phyloP scores from a whole-genome alignment of 345 rosid genomes.

The Citrus mangshanensis region DNA sequence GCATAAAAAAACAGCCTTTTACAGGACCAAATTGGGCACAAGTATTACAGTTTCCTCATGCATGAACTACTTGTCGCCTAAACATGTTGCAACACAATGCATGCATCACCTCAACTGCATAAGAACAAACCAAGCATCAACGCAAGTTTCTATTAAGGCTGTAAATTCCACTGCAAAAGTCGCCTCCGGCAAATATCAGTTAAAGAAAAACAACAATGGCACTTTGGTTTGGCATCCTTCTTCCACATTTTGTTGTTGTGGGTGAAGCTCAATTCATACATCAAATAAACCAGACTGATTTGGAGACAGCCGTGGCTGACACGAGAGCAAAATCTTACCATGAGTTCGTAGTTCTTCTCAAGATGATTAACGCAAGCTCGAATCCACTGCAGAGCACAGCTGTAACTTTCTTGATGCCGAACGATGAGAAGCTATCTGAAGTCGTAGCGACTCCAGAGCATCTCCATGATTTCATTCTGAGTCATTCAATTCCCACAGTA shows the following conservation, averaged over 20 bases:
- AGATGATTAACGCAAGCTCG: constrained; percentile 17
- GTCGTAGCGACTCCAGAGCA: constrained; percentile 3
- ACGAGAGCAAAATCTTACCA: constrained; percentile 39
- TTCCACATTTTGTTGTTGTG: constrained; percentile 9
- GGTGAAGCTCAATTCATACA: constrained; percentile 17
- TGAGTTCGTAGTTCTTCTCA: constrained; percentile 44
- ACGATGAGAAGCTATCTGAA: constrained; percentile 24
- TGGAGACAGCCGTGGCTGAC: constrained; percentile 30
- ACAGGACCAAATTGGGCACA: neutral
- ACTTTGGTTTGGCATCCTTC: constrained; percentile 26
- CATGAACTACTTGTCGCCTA: constrained; percentile 2
- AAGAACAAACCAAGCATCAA: neutral
- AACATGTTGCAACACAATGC: neutral
- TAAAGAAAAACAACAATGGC: constrained; percentile 8
- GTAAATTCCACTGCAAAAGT: neutral
- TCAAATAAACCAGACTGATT: constrained; percentile 26
- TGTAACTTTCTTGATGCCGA: constrained; percentile 36
- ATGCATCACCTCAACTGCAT: neutral
- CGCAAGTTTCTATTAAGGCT: neutral
- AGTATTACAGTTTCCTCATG: neutral
- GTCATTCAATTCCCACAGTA: constrained; percentile 33
- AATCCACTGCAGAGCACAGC: constrained; percentile 11
- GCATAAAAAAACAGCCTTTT: neutral
- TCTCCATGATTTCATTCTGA: constrained; percentile 33
- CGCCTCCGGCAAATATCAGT: neutral